Base-by-base conservation (phyloP, 176 grass and related monocot genomes). In the Bolboschoenus planiculmis region DNA sequence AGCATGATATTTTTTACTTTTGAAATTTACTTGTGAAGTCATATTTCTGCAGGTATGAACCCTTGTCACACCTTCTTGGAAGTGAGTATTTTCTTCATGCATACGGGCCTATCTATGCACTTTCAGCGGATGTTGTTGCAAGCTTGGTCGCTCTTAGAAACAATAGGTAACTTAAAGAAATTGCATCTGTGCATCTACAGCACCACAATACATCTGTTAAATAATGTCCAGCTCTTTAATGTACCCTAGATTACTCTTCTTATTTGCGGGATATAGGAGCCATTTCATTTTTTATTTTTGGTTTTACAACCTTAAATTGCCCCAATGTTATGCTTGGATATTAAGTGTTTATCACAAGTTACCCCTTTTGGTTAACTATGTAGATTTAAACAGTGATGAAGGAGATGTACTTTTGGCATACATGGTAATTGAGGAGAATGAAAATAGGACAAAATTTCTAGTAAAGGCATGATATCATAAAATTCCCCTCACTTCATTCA, bases 21-120 rank as follows among this genome's bases (percentile, higher is more conserved):
- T 40, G 0, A 47, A 70, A 47, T 23, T 40, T 72, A 74, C 40
- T 74, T 27, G 40, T 29, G 11, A 9, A 81, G 20, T 58, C 21
- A 57, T 59, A 77, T 81, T 46, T 61, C 64, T 90, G 63, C 86
- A 98, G 96, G 96, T 99, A 95, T 14, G 96, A 99, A 56, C 96
- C 96, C 16, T 88, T 93, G 47, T 91, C 92, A 33, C 85, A 81
- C 82, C 88, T 99, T 83, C 93, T 99, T 18, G 96, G 96, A 81
- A 93, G 83, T 0, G 96, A 95, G 84, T 99, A 99, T 60, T 99
- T 99, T 74, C 91, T 99, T 64, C 96, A 99, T 84, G 96, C 92
- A 42, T 99, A 99, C 54, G 96, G 96, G 24, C 96, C 96, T 71
- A 99, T 99, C 80, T 99, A 99, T 91, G 96, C 96, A 80, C 88